Conservation (phyloP, 2,329 filamentous ascomycete species). For the Alternaria gaisen region DNA sequence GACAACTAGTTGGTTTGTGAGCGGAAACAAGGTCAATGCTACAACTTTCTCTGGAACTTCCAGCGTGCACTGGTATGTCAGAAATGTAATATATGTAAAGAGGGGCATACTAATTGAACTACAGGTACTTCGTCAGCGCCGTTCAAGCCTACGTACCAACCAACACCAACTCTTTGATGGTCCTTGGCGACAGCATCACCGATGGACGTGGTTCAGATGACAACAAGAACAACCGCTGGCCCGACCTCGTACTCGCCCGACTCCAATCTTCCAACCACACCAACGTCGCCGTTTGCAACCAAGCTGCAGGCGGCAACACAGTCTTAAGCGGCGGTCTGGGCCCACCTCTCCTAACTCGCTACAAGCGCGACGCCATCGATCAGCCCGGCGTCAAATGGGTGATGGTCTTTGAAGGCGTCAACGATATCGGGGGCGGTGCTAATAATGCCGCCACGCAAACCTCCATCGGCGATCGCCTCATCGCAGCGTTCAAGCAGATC, state of each 20-base stretch:
- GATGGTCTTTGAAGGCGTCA: constrained; percentile 74
- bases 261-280: constrained; percentile 53
- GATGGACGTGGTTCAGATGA: constrained; percentile 64
- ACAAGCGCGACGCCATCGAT: constrained; percentile 69
- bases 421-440: constrained; percentile 66
- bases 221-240: constrained; percentile 44
- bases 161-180: constrained; percentile 57
- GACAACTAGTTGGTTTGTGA: constrained; percentile 64
- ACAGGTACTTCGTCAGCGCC: constrained; percentile 64
- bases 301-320: constrained; percentile 73
- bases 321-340: constrained; percentile 69
- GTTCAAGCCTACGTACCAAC: constrained; percentile 63
- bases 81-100: too few relatives aligned
- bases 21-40: constrained; percentile 28
- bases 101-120: too few relatives aligned
- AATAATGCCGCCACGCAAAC: constrained; percentile 57
- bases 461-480: constrained; percentile 60
- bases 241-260: constrained; percentile 54
- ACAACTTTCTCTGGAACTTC: constrained; percentile 47
- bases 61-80: constrained; percentile 10
- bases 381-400: constrained; percentile 67
- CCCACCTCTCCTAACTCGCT: constrained; percentile 66
- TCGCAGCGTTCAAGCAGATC: constrained; percentile 67
- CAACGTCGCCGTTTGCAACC: constrained; percentile 67
- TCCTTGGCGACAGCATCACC: constrained; percentile 72